Percentiles rank a stretch among this genome's conserved stretches.
Evolutionary conservation across 1,284 basidiomycete species (phyloP).

Genomic region (Sporisorium graminicola): DNA sequence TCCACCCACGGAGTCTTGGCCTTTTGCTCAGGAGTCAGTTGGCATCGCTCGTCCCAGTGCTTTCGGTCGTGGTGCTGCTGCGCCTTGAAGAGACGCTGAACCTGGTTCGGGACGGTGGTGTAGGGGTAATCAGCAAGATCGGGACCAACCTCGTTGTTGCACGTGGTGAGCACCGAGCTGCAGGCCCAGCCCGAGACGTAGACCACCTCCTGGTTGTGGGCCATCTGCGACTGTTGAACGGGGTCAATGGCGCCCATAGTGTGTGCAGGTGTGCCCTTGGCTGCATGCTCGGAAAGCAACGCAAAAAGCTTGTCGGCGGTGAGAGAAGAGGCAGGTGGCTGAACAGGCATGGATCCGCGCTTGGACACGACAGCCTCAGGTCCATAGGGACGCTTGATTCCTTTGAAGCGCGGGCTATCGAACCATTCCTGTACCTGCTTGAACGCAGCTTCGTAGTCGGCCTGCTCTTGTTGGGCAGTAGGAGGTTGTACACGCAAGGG

Average conservation of each 20-base stretch:
- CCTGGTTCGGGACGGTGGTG: slow-evolving; percentile 86
- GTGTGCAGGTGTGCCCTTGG: slow-evolving; percentile 71
- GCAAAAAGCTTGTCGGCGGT: slow-evolving; percentile 85
- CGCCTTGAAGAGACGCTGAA: slow-evolving; percentile 69
- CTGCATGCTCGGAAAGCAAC: slow-evolving; percentile 77
- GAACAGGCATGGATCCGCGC: slow-evolving; percentile 84
- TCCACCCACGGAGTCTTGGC: slow-evolving; percentile 68
- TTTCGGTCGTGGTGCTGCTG: slow-evolving; percentile 69
- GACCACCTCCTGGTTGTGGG: slow-evolving; percentile 89
- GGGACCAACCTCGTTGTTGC: slow-evolving; percentile 94
- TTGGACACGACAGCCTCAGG: slow-evolving; percentile 84
- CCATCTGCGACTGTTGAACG: slow-evolving; percentile 97
- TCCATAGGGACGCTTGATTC: slow-evolving; percentile 82
- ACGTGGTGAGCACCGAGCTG: slow-evolving; percentile 78
- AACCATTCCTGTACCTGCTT: slow-evolving; percentile 81
- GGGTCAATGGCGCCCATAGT: slow-evolving; percentile 77
- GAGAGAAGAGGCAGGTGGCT: slow-evolving; percentile 79
- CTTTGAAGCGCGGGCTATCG: slow-evolving; percentile 79
- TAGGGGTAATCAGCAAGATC: slow-evolving; percentile 96
- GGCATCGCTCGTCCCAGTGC: slow-evolving; percentile 67
- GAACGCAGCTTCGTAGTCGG: slow-evolving; percentile 77
- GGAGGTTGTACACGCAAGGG: slow-evolving; percentile 77
- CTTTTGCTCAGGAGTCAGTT: slow-evolving; percentile 58
- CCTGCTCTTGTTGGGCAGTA: slow-evolving; percentile 76
- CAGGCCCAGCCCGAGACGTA: slow-evolving; percentile 98